Conservation (phyloP, 805 yeast species). For the Metschnikowia koreensis region DNA sequence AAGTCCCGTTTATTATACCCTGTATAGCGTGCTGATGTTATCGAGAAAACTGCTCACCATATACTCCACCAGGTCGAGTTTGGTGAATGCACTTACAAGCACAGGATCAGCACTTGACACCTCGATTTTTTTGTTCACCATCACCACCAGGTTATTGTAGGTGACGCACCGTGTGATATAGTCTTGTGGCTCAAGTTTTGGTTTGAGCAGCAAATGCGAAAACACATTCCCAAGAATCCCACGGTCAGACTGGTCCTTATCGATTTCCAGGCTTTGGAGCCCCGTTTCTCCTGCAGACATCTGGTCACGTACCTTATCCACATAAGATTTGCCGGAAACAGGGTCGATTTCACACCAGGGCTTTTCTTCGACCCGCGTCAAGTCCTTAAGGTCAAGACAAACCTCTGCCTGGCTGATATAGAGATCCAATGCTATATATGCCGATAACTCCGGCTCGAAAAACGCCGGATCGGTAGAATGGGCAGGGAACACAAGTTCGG, state of each 20-base stretch:
- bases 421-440: slow-evolving; percentile 52
- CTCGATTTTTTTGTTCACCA: slow-evolving; percentile 56
- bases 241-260: slow-evolving; percentile 6
- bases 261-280: not conserved
- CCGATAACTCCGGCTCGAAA: slow-evolving; percentile 50
- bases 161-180: slow-evolving; percentile 62
- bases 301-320: slow-evolving; percentile 56
- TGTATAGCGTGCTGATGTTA: slow-evolving; percentile 15
- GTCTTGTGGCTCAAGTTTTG: slow-evolving; percentile 41
- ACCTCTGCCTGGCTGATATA: slow-evolving; percentile 61
- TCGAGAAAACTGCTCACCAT: slow-evolving; percentile 36
- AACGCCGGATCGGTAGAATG: slow-evolving; percentile 37
- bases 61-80: slow-evolving; percentile 60
- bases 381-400: slow-evolving; percentile 54
- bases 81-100: slow-evolving; percentile 58
- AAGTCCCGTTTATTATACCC: not conserved
- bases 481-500: slow-evolving; percentile 56
- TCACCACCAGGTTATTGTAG: slow-evolving; percentile 57
- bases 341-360: slow-evolving; percentile 64
- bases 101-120: slow-evolving; percentile 69
- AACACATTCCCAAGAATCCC: slow-evolving; percentile 23
- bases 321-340: slow-evolving; percentile 46
- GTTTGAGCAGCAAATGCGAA: slow-evolving; percentile 28
- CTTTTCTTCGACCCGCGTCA: slow-evolving; percentile 47
- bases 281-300: slow-evolving; percentile 34